Conservation (phyloP, 2,329 filamentous ascomycete genomes). For the Venturia carpophila region DNA sequence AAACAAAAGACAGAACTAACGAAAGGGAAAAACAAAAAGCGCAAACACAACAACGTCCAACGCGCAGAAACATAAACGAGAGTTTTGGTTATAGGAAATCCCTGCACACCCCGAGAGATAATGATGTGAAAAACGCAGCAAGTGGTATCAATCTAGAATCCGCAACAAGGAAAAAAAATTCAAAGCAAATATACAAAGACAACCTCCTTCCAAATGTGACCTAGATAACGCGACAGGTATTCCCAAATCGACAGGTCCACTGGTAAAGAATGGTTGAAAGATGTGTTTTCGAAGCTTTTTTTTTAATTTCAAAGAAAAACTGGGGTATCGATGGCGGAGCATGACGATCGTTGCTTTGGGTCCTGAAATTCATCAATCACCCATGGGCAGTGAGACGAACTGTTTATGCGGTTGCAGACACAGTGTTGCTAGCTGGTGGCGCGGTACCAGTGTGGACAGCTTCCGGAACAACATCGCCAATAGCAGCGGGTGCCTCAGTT, state of each 20-base stretch:
- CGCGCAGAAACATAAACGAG: conserved; percentile 3
- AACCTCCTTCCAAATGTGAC: conserved; percentile 8
- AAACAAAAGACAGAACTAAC: background rate
- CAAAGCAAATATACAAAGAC: conserved; percentile 10
- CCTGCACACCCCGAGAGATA: background rate
- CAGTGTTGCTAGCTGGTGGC: conserved; percentile 33
- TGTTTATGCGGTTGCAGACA: conserved; percentile 44
- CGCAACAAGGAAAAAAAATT: conserved; percentile 10
- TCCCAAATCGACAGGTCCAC: conserved; percentile 8
- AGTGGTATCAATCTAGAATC: conserved; percentile 38
- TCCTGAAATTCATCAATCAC: conserved; percentile 8
- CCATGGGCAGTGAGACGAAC: conserved; percentile 32
- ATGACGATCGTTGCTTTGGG: conserved; percentile 18
- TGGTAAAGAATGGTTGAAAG: conserved; percentile 3
- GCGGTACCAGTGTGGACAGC: conserved; percentile 34
- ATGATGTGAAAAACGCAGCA: conserved; percentile 20
- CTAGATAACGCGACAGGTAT: conserved; percentile 13
- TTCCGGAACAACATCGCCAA: conserved; percentile 34
- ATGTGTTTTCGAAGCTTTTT: background rate
- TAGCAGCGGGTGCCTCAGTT: conserved; percentile 20
- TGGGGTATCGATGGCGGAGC: conserved; percentile 17
- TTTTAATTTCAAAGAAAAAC: background rate
- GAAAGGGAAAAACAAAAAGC: background rate
- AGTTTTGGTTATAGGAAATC: conserved; percentile 1
- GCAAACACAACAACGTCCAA: background rate